Percentiles rank a stretch among this genome's conserved stretches.
Evolutionary conservation across 2,329 filamentous ascomycete genomes (phyloP).

Genomic region (Colletotrichum lindemuthianum): DNA sequence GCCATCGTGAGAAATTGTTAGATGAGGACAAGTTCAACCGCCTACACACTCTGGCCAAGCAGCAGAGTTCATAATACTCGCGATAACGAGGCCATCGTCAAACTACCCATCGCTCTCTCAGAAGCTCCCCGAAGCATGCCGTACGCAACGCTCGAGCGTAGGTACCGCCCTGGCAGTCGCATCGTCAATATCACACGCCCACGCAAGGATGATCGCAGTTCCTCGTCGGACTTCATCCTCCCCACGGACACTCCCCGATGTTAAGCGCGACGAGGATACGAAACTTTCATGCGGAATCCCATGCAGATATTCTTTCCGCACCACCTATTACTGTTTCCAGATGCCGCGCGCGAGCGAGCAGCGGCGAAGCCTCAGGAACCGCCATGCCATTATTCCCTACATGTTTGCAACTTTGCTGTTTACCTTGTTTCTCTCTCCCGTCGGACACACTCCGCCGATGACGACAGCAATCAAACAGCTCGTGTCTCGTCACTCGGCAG

Average conservation of each 20-base stretch:
- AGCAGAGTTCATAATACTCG: background rate
- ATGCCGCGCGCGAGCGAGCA: no score
- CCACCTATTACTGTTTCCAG: no score
- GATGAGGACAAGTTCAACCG: no score
- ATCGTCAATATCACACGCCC: background rate
- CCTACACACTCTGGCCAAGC: background rate
- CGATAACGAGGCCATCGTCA: conserved; percentile 9
- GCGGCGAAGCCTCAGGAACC: background rate
- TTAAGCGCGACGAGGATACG: conserved; percentile 11
- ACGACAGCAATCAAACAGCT: background rate
- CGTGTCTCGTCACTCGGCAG: conserved; percentile 2
- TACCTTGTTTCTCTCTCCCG: no score
- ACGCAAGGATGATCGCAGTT: conserved; percentile 21
- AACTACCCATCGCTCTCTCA: background rate
- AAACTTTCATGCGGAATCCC: conserved; percentile 11
- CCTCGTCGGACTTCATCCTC: background rate
- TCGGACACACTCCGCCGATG: background rate
- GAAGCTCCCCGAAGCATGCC: background rate
- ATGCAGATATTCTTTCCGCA: no score
- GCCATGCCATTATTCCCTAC: background rate
- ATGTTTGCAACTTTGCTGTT: background rate
- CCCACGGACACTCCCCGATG: conserved; percentile 7
- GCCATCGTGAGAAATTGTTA: background rate
- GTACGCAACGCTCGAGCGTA: conserved; percentile 3
- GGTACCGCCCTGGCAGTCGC: conserved; percentile 4